Evolutionary conservation across 352 stramenopile species (phyloP).

Genomic region (Phytopythium cucurbitacearum): DNA sequence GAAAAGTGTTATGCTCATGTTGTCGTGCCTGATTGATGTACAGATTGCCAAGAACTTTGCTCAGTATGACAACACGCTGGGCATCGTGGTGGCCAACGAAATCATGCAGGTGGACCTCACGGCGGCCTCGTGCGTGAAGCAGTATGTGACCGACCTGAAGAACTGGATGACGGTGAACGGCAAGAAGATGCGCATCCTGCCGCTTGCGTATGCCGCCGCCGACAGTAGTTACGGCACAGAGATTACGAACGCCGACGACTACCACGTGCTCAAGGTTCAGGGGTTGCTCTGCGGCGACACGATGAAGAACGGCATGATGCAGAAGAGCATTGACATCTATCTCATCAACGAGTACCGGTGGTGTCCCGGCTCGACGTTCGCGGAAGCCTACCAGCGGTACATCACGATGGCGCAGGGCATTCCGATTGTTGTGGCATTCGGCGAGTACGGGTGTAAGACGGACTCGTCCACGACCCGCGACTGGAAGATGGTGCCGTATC

Average conservation of each 20-base stretch:
- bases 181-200: constrained; percentile 77
- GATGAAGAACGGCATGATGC: constrained; percentile 77
- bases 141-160: constrained; percentile 80
- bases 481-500: constrained; percentile 79
- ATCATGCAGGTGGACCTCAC: constrained; percentile 84
- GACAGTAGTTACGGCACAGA: constrained; percentile 65
- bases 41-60: constrained; percentile 86
- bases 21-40: background rate
- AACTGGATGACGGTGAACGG: constrained; percentile 86
- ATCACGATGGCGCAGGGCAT: constrained; percentile 70
- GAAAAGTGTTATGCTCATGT: background rate
- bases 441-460: constrained; percentile 79
- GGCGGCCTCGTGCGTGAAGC: constrained; percentile 75
- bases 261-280: constrained; percentile 81
- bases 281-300: constrained; percentile 80
- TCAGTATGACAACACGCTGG: constrained; percentile 84
- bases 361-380: constrained; percentile 67
- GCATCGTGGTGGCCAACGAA: constrained; percentile 83
- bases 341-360: constrained; percentile 89
- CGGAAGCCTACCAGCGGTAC: constrained; percentile 66
- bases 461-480: constrained; percentile 34
- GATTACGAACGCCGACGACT: constrained; percentile 66
- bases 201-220: constrained; percentile 74
- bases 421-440: constrained; percentile 75
- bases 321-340: constrained; percentile 85